Evolutionary conservation across 768 basidiomycete genomes (phyloP).

Genomic region (Tylopilus vinaceipallidus): DNA sequence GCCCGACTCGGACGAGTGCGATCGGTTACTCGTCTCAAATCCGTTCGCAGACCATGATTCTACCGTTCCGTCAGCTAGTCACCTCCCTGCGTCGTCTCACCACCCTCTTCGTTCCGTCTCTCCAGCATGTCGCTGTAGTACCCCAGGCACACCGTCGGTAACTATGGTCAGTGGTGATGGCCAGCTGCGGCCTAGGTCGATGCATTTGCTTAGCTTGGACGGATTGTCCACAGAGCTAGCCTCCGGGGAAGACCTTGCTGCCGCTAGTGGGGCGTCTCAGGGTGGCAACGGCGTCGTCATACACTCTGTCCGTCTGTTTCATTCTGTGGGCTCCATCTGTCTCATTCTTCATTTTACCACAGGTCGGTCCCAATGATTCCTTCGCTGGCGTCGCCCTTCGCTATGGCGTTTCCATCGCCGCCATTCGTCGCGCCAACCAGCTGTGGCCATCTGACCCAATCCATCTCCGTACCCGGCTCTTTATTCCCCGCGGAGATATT

Average conservation of each 20-base stretch:
- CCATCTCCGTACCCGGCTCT: conserved; percentile 78
- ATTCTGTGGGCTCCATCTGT: not conserved
- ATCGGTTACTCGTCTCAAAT: conserved; percentile 22
- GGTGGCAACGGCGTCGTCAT: conserved; percentile 1
- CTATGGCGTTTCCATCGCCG: conserved; percentile 82
- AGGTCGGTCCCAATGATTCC: conserved; percentile 77
- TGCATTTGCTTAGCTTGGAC: not conserved
- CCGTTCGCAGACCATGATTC: conserved; percentile 12
- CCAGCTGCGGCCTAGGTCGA: conserved; percentile 6
- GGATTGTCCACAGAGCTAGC: not conserved
- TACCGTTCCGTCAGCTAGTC: no score
- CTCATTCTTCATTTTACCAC: conserved; percentile 3
- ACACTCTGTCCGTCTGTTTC: conserved; percentile 20
- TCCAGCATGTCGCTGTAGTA: not conserved
- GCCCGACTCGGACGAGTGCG: conserved; percentile 23
- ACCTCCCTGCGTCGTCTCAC: not conserved
- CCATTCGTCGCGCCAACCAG: conserved; percentile 85
- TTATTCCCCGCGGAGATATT: conserved; percentile 53
- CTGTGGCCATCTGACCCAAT: conserved; percentile 93
- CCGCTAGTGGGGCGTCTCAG: not conserved
- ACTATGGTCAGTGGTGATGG: not conserved
- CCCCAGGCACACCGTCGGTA: not conserved
- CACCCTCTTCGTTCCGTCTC: conserved; percentile 22
- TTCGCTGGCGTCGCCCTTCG: conserved; percentile 84
- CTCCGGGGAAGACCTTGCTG: not conserved